Conservation (phyloP, 2,329 filamentous ascomycete genomes). For the Cadophora luteo-olivacea region DNA sequence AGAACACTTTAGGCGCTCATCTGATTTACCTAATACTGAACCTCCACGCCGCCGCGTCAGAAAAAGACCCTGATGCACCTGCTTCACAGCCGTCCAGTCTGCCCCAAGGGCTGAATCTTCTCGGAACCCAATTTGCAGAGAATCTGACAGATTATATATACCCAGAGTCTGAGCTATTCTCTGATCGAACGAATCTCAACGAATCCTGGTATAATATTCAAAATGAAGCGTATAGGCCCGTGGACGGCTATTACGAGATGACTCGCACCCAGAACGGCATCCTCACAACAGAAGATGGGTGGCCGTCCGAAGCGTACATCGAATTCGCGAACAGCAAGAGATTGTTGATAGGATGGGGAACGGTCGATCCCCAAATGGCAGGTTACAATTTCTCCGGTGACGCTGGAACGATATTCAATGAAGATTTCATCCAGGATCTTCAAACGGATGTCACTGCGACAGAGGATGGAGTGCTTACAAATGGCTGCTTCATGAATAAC, state of each 20-base stretch:
- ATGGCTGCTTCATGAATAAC: slow-evolving; percentile 60
- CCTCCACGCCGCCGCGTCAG: slow-evolving; percentile 60
- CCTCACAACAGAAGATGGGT: slow-evolving; percentile 61
- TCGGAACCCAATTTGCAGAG: slow-evolving; percentile 55
- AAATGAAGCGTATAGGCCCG: slow-evolving; percentile 51
- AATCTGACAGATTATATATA: slow-evolving; percentile 60
- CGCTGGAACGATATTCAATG: slow-evolving; percentile 56
- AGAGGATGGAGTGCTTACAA: slow-evolving; percentile 50
- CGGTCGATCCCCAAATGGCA: slow-evolving; percentile 61
- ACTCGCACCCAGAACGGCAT: slow-evolving; percentile 40
- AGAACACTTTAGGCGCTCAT: slow-evolving; percentile 60
- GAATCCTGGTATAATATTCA: slow-evolving; percentile 59
- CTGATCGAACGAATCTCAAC: slow-evolving; percentile 63
- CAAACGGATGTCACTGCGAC: slow-evolving; percentile 45
- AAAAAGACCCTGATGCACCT: slow-evolving; percentile 50
- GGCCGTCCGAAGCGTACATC: slow-evolving; percentile 66
- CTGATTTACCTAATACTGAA: slow-evolving; percentile 62
- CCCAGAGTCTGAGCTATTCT: slow-evolving; percentile 54
- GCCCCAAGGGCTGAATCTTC: slow-evolving; percentile 50
- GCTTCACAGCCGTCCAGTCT: slow-evolving; percentile 50
- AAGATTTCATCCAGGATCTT: slow-evolving; percentile 50
- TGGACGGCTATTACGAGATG: slow-evolving; percentile 58
- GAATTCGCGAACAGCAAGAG: slow-evolving; percentile 60
- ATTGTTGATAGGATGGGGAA: slow-evolving; percentile 61
- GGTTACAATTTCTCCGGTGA: slow-evolving; percentile 62